A percentile compares a stretch with the other conserved stretches of the same genome.
phyloP scores from a whole-genome alignment of 257 asterid species.

The Solanum appendiculatum region DNA sequence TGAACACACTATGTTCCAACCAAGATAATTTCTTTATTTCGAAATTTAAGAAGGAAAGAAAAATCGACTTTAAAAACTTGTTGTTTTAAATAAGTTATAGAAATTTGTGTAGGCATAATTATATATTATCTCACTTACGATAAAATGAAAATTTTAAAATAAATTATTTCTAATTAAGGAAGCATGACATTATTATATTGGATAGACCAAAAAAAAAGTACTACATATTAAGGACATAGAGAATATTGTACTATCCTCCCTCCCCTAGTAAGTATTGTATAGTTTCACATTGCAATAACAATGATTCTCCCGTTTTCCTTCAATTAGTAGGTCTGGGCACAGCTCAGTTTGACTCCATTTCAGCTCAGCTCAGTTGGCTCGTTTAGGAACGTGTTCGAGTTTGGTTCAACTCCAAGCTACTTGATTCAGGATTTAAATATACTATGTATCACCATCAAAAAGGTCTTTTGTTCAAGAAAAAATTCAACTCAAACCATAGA shows the following conservation, averaged over 20 bases:
- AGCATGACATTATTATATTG: no score
- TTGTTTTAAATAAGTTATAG: background rate
- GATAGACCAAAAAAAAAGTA: no score
- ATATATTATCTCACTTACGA: background rate
- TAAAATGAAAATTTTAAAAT: no score
- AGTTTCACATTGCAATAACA: background rate
- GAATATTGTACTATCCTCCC: no score
- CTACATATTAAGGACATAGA: no score
- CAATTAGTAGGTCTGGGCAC: background rate
- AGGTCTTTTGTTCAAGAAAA: no score
- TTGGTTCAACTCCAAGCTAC: no score
- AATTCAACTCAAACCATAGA: background rate
- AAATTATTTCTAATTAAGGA: no score
- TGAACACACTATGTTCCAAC: background rate
- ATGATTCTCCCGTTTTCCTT: background rate
- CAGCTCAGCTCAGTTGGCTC: background rate
- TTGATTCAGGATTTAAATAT: no score
- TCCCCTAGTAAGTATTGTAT: no score
- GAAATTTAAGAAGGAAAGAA: background rate
- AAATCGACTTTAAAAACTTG: background rate
- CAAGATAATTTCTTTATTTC: background rate
- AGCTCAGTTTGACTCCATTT: background rate
- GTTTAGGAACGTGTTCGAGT: background rate
- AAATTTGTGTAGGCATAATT: background rate
- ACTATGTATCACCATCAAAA: no score